A percentile compares a stretch with the other conserved stretches of the same genome.
These are phyloP conservation scores for Osmanthus fragrans DNA, from an alignment of 257 asterid species.

Conservation along the genomic window DNA sequence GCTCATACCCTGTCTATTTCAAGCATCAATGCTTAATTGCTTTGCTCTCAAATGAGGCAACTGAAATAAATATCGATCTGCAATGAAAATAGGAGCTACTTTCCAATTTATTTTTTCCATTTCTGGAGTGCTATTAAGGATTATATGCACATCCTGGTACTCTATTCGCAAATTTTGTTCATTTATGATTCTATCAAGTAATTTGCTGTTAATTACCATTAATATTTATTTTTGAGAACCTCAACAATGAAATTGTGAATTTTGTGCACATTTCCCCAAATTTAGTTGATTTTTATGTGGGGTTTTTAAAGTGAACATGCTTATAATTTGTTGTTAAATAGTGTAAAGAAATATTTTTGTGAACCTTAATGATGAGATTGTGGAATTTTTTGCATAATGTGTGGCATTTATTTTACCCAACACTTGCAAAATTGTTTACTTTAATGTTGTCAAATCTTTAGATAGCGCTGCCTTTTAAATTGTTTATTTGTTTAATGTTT, in stretches of 20 bases:
- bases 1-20: constrained; percentile 21
- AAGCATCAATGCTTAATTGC: constrained; percentile 25
- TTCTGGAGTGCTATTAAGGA: not conserved
- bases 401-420: not conserved
- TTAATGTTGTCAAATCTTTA: no score
- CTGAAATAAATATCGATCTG: constrained; percentile 16
- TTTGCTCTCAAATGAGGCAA: constrained; percentile 34
- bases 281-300: not conserved
- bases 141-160: constrained; percentile 23
- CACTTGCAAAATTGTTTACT: no score
- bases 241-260: not conserved
- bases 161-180: constrained; percentile 14
- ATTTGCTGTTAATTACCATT: not conserved
- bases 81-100: constrained; percentile 17
- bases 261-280: constrained; percentile 14
- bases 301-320: not conserved
- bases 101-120: not conserved
- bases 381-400: not conserved
- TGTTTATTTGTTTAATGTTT: not conserved
- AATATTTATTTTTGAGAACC: not conserved
- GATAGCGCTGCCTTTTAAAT: no score
- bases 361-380: not conserved
- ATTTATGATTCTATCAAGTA: not conserved
- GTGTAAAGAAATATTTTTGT: not conserved
- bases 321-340: not conserved